Percentiles rank a stretch among this genome's conserved stretches.
Conservation (phyloP, 176 grass and related monocot genomes). For the Carex myosuroides region DNA sequence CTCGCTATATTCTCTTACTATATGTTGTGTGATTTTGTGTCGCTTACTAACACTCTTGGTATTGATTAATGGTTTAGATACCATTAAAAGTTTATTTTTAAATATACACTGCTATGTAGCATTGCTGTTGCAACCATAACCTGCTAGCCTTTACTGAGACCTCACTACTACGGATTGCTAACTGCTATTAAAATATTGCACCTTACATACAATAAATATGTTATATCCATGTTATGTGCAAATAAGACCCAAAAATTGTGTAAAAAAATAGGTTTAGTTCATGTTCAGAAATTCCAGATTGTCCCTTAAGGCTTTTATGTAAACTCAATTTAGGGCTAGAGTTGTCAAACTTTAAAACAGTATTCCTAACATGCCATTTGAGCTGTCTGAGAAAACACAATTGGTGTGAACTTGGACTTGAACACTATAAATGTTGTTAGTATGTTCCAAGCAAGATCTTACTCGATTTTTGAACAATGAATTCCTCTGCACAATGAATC, state of each 20-base stretch:
- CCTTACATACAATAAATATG: neutral
- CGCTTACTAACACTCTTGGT: neutral
- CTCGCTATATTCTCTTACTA: neutral
- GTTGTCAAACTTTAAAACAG: neutral
- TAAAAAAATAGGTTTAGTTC: neutral
- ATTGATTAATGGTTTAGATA: neutral
- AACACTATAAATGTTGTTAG: neutral
- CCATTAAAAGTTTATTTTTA: neutral
- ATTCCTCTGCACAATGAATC: neutral
- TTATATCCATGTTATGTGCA: neutral
- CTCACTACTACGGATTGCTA: neutral
- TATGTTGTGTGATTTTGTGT: neutral
- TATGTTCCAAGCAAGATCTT: neutral
- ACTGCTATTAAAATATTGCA: neutral
- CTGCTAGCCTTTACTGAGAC: neutral
- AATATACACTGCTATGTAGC: neutral
- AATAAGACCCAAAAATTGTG: neutral
- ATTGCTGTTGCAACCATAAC: neutral
- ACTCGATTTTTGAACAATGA: too few species aligned
- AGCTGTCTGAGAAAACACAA: neutral
- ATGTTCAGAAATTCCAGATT: neutral
- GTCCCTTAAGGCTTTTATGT: neutral
- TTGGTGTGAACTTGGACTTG: neutral
- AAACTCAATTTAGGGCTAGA: neutral
- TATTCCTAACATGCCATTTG: neutral